phyloP scores from a whole-genome alignment of 805 yeast species.

The Komagataella pastoris region DNA sequence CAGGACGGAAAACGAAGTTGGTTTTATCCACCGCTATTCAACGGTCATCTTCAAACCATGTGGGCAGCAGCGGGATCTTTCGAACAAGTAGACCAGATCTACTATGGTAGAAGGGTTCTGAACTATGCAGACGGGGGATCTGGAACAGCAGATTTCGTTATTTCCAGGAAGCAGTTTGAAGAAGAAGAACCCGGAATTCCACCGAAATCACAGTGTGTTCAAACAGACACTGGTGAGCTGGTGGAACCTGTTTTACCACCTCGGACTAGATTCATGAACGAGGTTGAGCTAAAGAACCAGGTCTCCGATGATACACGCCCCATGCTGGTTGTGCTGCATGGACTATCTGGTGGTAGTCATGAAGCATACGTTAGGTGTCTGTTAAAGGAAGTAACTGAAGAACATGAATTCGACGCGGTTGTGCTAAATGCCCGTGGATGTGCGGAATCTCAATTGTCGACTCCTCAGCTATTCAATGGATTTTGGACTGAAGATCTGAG shows the following conservation, averaged over 20 bases:
- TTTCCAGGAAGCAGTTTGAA: conserved; percentile 20
- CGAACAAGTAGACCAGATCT: conserved; percentile 37
- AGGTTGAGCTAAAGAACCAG: conserved; percentile 25
- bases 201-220: conserved; percentile 11
- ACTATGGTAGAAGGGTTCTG: conserved; percentile 63
- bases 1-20: conserved; percentile 32
- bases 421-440: conserved; percentile 73
- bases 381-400: conserved; percentile 24
- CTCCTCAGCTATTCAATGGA: conserved; percentile 60
- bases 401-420: conserved; percentile 40
- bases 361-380: conserved; percentile 62
- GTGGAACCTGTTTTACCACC: conserved; percentile 17
- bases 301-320: conserved; percentile 29
- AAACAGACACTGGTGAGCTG: conserved; percentile 15
- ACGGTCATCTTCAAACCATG: conserved; percentile 71
- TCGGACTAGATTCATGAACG: conserved; percentile 38
- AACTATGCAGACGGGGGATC: conserved; percentile 53
- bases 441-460: conserved; percentile 51
- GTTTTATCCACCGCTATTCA: conserved; percentile 50
- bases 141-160: conserved; percentile 64
- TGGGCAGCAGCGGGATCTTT: conserved; percentile 45
- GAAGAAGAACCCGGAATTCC: conserved; percentile 2
- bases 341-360: conserved; percentile 78
- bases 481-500: conserved; percentile 61
- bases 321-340: conserved; percentile 55